Evolutionary conservation across 306 rosid genomes (phyloP), one percentile per base, ranked within the genome.

Genomic region (Alnus rubra): DNA sequence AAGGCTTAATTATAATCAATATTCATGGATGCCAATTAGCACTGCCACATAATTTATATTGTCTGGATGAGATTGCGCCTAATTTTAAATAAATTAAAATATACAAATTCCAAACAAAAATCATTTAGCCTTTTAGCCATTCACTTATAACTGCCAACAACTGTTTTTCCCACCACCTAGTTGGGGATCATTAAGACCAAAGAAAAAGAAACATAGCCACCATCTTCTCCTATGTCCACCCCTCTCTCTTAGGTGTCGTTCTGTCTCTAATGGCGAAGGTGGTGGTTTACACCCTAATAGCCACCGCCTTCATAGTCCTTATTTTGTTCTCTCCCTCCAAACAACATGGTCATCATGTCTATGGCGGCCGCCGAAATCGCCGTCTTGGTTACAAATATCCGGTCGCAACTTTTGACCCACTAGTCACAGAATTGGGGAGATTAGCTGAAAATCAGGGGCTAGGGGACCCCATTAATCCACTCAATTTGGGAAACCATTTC

Each of bases 251-350:
- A 3, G 69, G 37, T 78, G 30, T 75, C 35, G 65, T 28, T 33
- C 8, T 48, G 16, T 54, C 71, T 28, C 16, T 2, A 60, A 94
- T 94, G 97, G 84, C 87, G 39, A 94, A 84, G 94, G 91, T 82
- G 88, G 97, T 89, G 91, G 92, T 86, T 75, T 88, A 79, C 69
- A 35, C 37, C 71, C 52, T 92, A 13, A 44, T 82, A 55, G 85
- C 90, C 89, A 78, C 91, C 88, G 92, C 90, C 94, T 51, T 84
- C 62, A 51, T 90, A 78, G 1, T 82, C 74, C 52, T 89, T 73
- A 42, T 88, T 4, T 33, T 75, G 72, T 15, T 77, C 18, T 79
- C 77, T 12, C 88, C 88, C 16, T 63, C 69, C 13, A 74, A 51
- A 35, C 69, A 3, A 12, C 69, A 15, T 0, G 48, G 68, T 50